phyloP scores from a whole-genome alignment of 768 basidiomycete genomes.

The Phallus indusiatus region DNA sequence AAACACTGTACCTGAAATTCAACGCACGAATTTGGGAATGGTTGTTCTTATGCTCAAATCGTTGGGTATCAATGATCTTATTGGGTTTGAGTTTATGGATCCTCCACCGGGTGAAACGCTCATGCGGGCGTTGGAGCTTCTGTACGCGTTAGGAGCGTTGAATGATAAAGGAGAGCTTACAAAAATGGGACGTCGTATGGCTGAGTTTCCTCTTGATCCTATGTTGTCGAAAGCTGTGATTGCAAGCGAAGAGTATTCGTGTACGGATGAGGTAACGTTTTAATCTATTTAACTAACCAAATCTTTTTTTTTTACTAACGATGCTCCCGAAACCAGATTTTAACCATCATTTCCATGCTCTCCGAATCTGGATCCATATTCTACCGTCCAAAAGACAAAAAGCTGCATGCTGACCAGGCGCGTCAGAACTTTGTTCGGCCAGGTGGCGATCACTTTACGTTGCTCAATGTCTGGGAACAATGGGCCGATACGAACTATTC shows the following conservation, averaged over 20 bases:
- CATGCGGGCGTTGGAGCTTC: conserved; percentile 84
- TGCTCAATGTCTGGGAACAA: conserved; percentile 97
- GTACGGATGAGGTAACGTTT: conserved; percentile 85
- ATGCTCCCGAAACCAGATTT: too few species aligned
- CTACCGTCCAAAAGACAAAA: conserved; percentile 98
- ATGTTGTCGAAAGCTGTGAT: conserved; percentile 97
- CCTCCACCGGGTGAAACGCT: conserved; percentile 97
- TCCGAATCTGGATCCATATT: conserved; percentile 92
- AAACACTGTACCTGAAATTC: conserved; percentile 97
- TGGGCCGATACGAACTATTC: conserved; percentile 98
- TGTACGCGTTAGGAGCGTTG: conserved; percentile 93
- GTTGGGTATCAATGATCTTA: conserved; percentile 94
- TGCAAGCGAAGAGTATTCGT: conserved; percentile 85
- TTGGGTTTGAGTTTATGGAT: conserved; percentile 98
- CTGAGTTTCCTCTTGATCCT: conserved; percentile 97
- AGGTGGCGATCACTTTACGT: conserved; percentile 95
- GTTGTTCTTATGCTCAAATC: conserved; percentile 94
- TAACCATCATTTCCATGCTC: conserved; percentile 96
- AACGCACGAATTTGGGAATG: conserved; percentile 95
- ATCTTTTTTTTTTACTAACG: background rate
- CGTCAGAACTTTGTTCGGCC: conserved; percentile 93
- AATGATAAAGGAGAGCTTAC: conserved; percentile 96
- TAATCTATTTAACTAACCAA: background rate
- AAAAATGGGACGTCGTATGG: conserved; percentile 95
- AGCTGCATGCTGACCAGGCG: conserved; percentile 93